Percentiles rank a stretch among this genome's conserved stretches.
phyloP scores from a whole-genome alignment of 768 basidiomycete genomes.

The Leucocoprinus birnbaumii region DNA sequence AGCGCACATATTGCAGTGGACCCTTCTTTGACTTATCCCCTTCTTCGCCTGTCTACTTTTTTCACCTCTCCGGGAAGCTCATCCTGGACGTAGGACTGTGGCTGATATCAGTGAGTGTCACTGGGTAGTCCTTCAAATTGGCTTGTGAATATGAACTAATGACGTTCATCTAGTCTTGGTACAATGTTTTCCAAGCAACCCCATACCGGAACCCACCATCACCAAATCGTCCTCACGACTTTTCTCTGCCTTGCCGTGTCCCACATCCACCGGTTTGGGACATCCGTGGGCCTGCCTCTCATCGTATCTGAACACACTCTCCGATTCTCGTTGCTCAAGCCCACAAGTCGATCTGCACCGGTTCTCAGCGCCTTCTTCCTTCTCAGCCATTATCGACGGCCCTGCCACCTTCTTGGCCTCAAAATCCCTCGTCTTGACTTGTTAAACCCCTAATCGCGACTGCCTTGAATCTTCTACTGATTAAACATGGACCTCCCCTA shows the following conservation, averaged over 20 bases:
- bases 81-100: no score
- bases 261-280: constrained; percentile 39
- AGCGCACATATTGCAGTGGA: background rate
- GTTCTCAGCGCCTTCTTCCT: constrained; percentile 14
- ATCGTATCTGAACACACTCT: constrained; percentile 38
- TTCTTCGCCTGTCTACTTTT: no score
- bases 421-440: constrained; percentile 14
- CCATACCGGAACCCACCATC: no score
- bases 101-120: no score
- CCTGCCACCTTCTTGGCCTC: constrained; percentile 33
- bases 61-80: no score
- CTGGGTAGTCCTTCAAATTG: no score
- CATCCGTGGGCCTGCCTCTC: constrained; percentile 29
- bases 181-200: no score
- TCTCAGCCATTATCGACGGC: constrained; percentile 29
- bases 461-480: constrained; percentile 21
- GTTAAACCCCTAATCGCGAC: constrained; percentile 24
- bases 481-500: constrained; percentile 26
- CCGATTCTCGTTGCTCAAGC: constrained; percentile 19
- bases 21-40: no score
- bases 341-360: constrained; percentile 14
- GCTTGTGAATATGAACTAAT: no score
- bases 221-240: no score
- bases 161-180: no score
- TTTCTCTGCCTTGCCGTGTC: no score